These are phyloP conservation scores for Elymus sibiricus DNA, from an alignment of 176 grass and related monocot species.

Conservation along the genomic window DNA sequence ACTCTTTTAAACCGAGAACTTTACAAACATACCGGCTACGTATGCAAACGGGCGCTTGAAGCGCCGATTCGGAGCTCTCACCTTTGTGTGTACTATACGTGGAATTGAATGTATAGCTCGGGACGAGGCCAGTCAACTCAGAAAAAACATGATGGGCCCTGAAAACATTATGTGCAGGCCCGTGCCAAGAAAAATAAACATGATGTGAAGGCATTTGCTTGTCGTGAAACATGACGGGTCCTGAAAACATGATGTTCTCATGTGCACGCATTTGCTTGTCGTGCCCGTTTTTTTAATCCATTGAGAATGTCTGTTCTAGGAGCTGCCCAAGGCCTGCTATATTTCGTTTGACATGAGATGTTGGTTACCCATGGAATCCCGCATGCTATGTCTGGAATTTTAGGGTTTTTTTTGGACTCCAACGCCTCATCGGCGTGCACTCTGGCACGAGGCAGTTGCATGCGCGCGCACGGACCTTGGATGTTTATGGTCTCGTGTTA, in stretches of 20 bases:
- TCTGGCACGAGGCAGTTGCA: background rate
- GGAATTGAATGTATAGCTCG: background rate
- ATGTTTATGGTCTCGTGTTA: conserved; percentile 16
- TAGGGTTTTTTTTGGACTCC: background rate
- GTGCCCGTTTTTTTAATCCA: conserved; percentile 3
- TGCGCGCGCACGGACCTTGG: conserved; percentile 31
- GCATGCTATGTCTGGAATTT: background rate
- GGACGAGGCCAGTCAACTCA: background rate
- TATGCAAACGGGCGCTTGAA: no score
- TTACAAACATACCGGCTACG: no score
- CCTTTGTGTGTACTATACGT: background rate
- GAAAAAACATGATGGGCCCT: background rate
- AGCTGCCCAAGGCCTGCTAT: background rate
- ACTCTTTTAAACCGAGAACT: no score
- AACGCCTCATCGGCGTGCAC: background rate
- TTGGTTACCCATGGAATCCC: background rate
- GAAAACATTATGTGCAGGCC: conserved; percentile 26
- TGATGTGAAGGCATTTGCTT: no score
- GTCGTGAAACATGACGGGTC: no score
- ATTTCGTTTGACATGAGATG: background rate
- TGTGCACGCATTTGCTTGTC: conserved; percentile 11
- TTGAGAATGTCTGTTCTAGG: conserved; percentile 38
- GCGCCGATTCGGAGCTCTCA: no score
- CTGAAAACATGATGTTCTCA: no score
- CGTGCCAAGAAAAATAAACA: no score